These are phyloP conservation scores for Cryptomeria japonica DNA, from an alignment of 75 land plant species.

Conservation along the genomic window DNA sequence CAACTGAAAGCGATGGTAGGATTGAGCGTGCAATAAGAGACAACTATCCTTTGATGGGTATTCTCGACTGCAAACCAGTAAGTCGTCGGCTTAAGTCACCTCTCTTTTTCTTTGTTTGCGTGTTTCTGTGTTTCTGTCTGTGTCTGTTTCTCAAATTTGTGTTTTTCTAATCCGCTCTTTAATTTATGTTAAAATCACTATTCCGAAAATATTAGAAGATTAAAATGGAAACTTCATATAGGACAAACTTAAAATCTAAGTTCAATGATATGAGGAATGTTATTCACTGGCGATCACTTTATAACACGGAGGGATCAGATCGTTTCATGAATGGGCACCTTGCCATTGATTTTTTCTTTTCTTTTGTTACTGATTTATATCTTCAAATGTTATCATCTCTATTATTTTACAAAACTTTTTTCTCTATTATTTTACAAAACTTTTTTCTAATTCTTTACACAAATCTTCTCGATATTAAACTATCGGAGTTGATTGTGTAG, in stretches of 20 bases:
- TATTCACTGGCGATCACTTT: not conserved
- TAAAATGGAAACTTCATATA: not conserved
- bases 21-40: slow-evolving; percentile 93
- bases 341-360: not conserved
- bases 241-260: not conserved
- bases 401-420: not conserved
- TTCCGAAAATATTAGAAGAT: not conserved
- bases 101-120: not conserved
- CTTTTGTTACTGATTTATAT: not conserved
- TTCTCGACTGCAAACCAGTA: slow-evolving; percentile 90
- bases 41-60: slow-evolving; percentile 67
- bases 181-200: not conserved
- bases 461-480: not conserved
- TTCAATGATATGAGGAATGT: not conserved
- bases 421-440: not conserved
- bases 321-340: not conserved
- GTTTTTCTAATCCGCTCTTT: not conserved
- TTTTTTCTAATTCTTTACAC: not conserved
- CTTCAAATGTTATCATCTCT: not conserved
- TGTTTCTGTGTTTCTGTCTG: not conserved
- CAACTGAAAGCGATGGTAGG: slow-evolving; percentile 87
- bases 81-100: slow-evolving; percentile 1
- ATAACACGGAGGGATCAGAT: not conserved
- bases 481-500: not conserved
- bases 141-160: not conserved